phyloP scores from a whole-genome alignment of 805 yeast genomes.

The Wickerhamiella australiensis region DNA sequence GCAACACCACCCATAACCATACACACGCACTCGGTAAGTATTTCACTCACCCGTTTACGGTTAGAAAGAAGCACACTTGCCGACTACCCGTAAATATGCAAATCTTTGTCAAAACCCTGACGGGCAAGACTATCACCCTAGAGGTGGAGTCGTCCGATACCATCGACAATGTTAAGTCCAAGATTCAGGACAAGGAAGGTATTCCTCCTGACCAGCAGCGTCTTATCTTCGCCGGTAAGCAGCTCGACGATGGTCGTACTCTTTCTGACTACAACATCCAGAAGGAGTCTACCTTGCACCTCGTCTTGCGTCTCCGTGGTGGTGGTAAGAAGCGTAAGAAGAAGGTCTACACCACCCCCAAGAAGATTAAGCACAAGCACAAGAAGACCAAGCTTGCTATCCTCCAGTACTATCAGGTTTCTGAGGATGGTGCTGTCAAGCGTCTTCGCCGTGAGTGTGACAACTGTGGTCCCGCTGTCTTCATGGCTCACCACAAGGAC shows the following conservation, averaged over 20 bases:
- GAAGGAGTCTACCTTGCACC: constrained; percentile 92
- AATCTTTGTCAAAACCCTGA: constrained; percentile 98
- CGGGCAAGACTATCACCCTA: constrained; percentile 96
- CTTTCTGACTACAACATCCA: constrained; percentile 96
- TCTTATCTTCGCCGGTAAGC: constrained; percentile 95
- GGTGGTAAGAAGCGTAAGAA: constrained; percentile 99
- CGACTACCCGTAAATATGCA: constrained; percentile 33
- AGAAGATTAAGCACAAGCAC: constrained; percentile 99
- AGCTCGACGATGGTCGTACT: constrained; percentile 87
- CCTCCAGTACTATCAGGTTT: constrained; percentile 98
- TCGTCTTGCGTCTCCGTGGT: constrained; percentile 96
- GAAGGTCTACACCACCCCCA: constrained; percentile 99
- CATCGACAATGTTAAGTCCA: constrained; percentile 90
- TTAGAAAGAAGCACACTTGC: constrained; percentile 26
- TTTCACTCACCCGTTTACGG: constrained; percentile 15
- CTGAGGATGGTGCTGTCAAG: constrained; percentile 95
- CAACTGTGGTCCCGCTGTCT: constrained; percentile 96
- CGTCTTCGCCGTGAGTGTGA: constrained; percentile 99
- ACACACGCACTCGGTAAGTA: neutral
- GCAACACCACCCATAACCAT: neutral
- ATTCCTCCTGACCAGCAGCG: constrained; percentile 98
- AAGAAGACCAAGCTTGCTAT: constrained; percentile 99
- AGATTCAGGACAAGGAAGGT: constrained; percentile 96
- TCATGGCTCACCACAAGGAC: constrained; percentile 93
- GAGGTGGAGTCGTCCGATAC: constrained; percentile 98